phyloP scores from a whole-genome alignment of 2,329 filamentous ascomycete species.

The Calycina herbarum region DNA sequence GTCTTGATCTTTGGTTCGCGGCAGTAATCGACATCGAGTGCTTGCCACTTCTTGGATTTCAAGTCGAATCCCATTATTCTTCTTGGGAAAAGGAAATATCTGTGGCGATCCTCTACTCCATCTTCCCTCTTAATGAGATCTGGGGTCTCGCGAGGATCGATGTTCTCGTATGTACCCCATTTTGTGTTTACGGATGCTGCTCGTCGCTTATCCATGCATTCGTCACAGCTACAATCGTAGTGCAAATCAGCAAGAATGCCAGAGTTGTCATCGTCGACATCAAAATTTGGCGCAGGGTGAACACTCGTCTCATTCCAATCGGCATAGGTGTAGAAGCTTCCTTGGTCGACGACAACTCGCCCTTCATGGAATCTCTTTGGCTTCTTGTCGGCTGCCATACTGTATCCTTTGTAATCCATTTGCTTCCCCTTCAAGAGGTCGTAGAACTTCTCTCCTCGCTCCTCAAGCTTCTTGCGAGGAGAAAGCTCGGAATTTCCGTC shows the following conservation, averaged over 20 bases:
- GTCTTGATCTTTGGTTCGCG: conserved; percentile 24
- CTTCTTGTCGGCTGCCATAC: conserved; percentile 25
- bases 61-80: conserved; percentile 29
- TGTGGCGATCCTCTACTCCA: conserved; percentile 17
- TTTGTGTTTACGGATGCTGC: conserved; percentile 25
- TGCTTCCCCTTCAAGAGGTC: conserved; percentile 27
- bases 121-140: conserved; percentile 14
- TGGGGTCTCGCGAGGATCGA: conserved; percentile 23
- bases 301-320: conserved; percentile 24
- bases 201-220: conserved; percentile 23
- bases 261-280: conserved; percentile 27
- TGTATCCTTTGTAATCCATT: conserved; percentile 30
- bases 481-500: conserved; percentile 20
- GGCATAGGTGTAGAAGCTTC: conserved; percentile 27
- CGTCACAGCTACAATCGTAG: conserved; percentile 24
- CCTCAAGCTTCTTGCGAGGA: conserved; percentile 24
- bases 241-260: conserved; percentile 26
- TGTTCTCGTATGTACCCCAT: conserved; percentile 28
- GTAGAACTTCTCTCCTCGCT: conserved; percentile 30
- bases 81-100: conserved; percentile 27
- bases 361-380: conserved; percentile 29
- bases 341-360: conserved; percentile 27
- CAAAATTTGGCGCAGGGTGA: conserved; percentile 23
- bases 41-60: conserved; percentile 30
- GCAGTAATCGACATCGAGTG: conserved; percentile 26